A percentile compares a stretch with the other conserved stretches of the same genome.
These are phyloP conservation scores for Aspergillus pseudoterreus DNA, from an alignment of 2,329 filamentous ascomycete species.

Conservation along the genomic window DNA sequence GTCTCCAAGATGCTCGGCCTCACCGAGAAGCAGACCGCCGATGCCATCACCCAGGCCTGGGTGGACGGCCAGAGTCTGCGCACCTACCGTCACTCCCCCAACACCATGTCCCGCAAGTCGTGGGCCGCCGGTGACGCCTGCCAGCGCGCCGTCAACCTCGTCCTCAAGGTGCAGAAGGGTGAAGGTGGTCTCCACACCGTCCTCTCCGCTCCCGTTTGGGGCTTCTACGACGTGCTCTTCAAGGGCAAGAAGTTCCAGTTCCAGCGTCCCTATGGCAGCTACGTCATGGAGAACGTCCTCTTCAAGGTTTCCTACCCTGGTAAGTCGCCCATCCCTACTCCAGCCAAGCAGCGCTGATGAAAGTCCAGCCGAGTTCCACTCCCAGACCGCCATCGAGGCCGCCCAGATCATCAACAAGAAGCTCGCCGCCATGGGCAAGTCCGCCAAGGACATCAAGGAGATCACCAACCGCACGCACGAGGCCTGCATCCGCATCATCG, in stretches of 20 bases:
- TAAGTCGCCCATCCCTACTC: constrained; percentile 41
- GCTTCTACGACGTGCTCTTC: constrained; percentile 98
- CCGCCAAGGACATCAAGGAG: constrained; percentile 86
- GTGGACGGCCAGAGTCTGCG: constrained; percentile 93
- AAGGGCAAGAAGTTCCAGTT: constrained; percentile 94
- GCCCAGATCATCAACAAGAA: constrained; percentile 83
- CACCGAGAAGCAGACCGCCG: constrained; percentile 83
- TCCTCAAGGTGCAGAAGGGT: constrained; percentile 85
- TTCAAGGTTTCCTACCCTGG: constrained; percentile 99
- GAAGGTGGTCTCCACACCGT: constrained; percentile 90
- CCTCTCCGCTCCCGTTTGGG: constrained; percentile 88
- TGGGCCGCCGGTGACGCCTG: constrained; percentile 99
- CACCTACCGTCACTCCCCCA: constrained; percentile 95
- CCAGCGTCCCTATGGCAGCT: constrained; percentile 93
- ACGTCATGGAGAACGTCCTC: constrained; percentile 99
- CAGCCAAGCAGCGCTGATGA: constrained; percentile 1
- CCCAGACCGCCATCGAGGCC: constrained; percentile 94
- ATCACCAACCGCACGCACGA: constrained; percentile 96
- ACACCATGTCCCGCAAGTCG: constrained; percentile 99
- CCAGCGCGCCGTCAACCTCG: constrained; percentile 88
- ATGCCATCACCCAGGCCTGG: constrained; percentile 95
- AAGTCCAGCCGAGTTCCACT: constrained; percentile 82
- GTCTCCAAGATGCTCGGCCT: constrained; percentile 94
- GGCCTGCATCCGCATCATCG: constrained; percentile 97
- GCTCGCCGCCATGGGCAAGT: constrained; percentile 81